A percentile compares a stretch with the other conserved stretches of the same genome.
Conservation (phyloP, 1,284 basidiomycete species). For the Neolentinus lepideus region DNA sequence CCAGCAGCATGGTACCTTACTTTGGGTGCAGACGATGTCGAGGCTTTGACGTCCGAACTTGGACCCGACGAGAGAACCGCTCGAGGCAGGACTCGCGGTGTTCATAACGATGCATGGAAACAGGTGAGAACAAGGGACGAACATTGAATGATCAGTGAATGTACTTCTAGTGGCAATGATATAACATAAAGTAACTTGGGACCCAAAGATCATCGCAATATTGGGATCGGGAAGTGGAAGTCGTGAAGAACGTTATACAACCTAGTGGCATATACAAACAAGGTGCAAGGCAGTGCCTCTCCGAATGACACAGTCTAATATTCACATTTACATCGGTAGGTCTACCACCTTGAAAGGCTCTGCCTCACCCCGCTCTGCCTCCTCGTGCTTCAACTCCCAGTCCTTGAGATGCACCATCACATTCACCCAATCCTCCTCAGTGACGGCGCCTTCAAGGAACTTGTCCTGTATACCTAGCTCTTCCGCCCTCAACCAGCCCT, state of each 20-base stretch:
- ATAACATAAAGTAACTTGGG: too few species aligned
- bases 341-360: slow-evolving; percentile 8
- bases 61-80: slow-evolving; percentile 16
- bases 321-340: background rate
- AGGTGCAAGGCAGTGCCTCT: slow-evolving; percentile 18
- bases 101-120: slow-evolving; percentile 19
- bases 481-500: slow-evolving; percentile 40
- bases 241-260: slow-evolving; percentile 16
- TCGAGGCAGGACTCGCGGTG: slow-evolving; percentile 16
- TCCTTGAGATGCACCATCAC: slow-evolving; percentile 36
- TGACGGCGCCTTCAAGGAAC: slow-evolving; percentile 31
- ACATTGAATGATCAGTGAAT: too few species aligned
- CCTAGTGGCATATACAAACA: slow-evolving; percentile 16
- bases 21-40: slow-evolving; percentile 14
- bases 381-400: slow-evolving; percentile 38
- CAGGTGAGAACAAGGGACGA: too few species aligned
- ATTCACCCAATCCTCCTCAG: slow-evolving; percentile 39
- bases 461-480: slow-evolving; percentile 23
- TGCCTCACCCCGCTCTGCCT: too few species aligned
- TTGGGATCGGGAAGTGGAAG: slow-evolving; percentile 13
- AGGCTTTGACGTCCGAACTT: slow-evolving; percentile 15
- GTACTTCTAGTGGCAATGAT: too few species aligned
- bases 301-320: slow-evolving; percentile 24
- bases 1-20: background rate
- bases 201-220: too few species aligned